Percentiles rank a stretch among this genome's conserved stretches.
These are phyloP conservation scores for Lodderomyces jiufengensis DNA, from an alignment of 1,139 yeast genomes.

Conservation along the genomic window DNA sequence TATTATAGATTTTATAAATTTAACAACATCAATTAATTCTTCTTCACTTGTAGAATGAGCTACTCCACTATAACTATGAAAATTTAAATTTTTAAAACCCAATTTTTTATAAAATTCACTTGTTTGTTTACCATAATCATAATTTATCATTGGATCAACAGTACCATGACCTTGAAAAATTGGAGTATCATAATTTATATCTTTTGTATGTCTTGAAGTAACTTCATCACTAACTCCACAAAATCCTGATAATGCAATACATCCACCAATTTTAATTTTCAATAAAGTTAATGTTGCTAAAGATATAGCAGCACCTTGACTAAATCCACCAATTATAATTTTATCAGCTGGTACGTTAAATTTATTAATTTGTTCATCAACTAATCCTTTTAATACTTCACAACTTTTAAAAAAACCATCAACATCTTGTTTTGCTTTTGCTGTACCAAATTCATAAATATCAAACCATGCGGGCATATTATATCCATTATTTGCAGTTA, in stretches of 20 bases:
- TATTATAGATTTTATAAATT: constrained; percentile 40
- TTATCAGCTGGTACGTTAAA: constrained; percentile 64
- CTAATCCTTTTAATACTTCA: constrained; percentile 46
- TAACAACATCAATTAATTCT: constrained; percentile 58
- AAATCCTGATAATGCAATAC: constrained; percentile 76
- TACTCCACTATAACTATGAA: constrained; percentile 60
- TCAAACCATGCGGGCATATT: constrained; percentile 90
- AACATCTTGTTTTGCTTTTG: constrained; percentile 51
- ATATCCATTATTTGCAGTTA: constrained; percentile 65
- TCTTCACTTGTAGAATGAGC: constrained; percentile 65
- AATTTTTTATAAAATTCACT: constrained; percentile 41
- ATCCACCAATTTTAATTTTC: constrained; percentile 71
- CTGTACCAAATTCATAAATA: constrained; percentile 53
- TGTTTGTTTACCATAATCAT: constrained; percentile 47
- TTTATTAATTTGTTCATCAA: constrained; percentile 58
- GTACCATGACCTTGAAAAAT: constrained; percentile 89
- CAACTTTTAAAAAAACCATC: constrained; percentile 62
- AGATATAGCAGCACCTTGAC: constrained; percentile 88
- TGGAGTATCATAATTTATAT: constrained; percentile 61
- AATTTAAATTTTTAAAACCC: constrained; percentile 53
- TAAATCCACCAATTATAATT: constrained; percentile 86
- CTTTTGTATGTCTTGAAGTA: constrained; percentile 19
- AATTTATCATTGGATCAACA: constrained; percentile 62
- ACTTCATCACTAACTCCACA: constrained; percentile 51
- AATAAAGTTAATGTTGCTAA: constrained; percentile 48